Evolutionary conservation across 2,329 filamentous ascomycete genomes (phyloP).

Genomic region (Alternaria gansuensis): DNA sequence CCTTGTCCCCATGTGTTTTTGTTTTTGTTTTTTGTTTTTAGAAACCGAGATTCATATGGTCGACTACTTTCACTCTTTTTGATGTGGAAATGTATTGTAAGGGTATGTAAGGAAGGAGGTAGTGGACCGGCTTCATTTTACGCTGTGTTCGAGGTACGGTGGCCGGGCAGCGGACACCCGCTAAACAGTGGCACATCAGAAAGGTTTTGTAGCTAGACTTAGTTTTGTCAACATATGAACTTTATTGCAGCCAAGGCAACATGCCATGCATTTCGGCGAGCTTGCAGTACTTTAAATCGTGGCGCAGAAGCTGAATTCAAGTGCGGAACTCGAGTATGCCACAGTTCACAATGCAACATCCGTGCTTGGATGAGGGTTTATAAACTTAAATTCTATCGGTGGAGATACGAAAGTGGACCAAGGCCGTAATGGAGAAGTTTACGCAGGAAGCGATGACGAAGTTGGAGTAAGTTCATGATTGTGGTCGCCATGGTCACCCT

Average conservation of each 20-base stretch:
- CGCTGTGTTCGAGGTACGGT: too few species aligned
- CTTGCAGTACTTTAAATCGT: neutral
- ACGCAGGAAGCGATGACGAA: neutral
- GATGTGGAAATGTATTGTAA: neutral
- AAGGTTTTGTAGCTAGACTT: neutral
- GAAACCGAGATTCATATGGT: neutral
- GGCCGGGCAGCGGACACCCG: too few species aligned
- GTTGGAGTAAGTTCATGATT: neutral
- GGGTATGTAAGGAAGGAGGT: neutral
- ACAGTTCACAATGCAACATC: neutral
- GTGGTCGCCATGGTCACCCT: conserved; percentile 3
- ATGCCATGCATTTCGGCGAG: neutral
- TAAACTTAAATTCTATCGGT: neutral
- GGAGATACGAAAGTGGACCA: neutral
- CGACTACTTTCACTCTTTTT: neutral
- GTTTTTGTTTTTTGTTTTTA: neutral
- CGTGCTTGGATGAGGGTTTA: neutral
- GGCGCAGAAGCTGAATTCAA: neutral
- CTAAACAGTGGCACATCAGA: neutral
- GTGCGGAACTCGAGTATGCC: neutral
- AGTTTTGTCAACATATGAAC: neutral
- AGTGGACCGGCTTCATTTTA: neutral
- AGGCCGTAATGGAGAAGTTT: neutral
- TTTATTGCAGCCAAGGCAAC: neutral
- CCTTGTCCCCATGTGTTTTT: too few species aligned